Conservation (phyloP, 2,329 filamentous ascomycete genomes). For the Microsporum ferrugineum region DNA sequence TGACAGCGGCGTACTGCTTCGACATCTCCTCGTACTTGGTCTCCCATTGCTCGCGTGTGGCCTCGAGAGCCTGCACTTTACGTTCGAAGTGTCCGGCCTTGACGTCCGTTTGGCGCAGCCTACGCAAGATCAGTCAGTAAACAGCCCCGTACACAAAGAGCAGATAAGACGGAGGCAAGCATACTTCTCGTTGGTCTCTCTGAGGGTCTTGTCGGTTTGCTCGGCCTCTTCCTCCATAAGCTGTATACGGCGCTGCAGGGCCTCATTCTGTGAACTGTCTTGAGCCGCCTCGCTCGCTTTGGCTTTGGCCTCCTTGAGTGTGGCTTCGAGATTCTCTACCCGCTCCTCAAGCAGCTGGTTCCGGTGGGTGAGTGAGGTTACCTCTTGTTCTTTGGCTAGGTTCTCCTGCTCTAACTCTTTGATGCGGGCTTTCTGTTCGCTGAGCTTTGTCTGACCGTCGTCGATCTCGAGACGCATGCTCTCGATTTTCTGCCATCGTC, state of each 20-base stretch:
- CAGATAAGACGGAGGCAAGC: slow-evolving; percentile 27
- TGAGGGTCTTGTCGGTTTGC: slow-evolving; percentile 87
- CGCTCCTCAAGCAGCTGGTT: slow-evolving; percentile 82
- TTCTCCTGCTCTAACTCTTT: slow-evolving; percentile 92
- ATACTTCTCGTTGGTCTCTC: slow-evolving; percentile 98
- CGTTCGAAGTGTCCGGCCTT: slow-evolving; percentile 99
- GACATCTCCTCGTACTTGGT: slow-evolving; percentile 95
- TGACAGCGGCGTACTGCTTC: slow-evolving; percentile 69
- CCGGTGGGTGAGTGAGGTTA: slow-evolving; percentile 91
- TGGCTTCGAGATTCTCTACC: slow-evolving; percentile 80
- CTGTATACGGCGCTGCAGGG: slow-evolving; percentile 81
- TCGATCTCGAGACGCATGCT: slow-evolving; percentile 89
- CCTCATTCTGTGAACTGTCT: slow-evolving; percentile 82
- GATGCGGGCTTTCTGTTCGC: slow-evolving; percentile 78
- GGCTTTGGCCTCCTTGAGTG: slow-evolving; percentile 79
- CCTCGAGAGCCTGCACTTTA: slow-evolving; percentile 94
- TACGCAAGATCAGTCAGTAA: slow-evolving; percentile 30
- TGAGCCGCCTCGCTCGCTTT: slow-evolving; percentile 68
- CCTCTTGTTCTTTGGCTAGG: slow-evolving; percentile 93
- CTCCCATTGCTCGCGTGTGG: slow-evolving; percentile 88
- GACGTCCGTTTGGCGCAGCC: slow-evolving; percentile 96
- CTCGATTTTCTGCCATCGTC: slow-evolving; percentile 19
- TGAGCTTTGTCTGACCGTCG: slow-evolving; percentile 65
- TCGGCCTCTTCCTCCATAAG: slow-evolving; percentile 97
- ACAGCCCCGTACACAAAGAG: not conserved